Percentiles rank a stretch among this genome's conserved stretches.
Conservation (phyloP, 2,329 filamentous ascomycete genomes). For the Thelonectria olida region DNA sequence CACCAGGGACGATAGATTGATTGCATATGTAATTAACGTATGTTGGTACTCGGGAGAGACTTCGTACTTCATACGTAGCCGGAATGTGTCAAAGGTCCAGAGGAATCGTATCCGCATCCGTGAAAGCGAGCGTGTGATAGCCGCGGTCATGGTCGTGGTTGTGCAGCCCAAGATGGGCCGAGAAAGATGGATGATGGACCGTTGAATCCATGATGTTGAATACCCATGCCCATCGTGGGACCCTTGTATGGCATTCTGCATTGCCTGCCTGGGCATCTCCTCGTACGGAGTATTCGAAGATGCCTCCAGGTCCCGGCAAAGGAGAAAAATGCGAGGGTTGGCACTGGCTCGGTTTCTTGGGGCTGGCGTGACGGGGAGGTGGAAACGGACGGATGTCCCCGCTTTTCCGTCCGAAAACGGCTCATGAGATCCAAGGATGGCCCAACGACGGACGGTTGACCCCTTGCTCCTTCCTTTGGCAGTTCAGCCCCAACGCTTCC, state of each 20-base stretch:
- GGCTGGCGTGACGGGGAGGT: conserved; percentile 20
- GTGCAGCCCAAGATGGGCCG: conserved; percentile 8
- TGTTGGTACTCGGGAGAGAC: not conserved
- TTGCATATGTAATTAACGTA: too few species aligned
- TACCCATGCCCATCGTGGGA: conserved; percentile 3
- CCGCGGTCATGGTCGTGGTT: conserved; percentile 1
- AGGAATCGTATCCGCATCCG: conserved; percentile 22
- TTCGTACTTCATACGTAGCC: too few species aligned
- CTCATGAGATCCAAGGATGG: conserved; percentile 8
- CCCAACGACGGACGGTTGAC: too few species aligned
- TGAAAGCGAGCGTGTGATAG: not conserved
- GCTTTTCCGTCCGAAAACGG: conserved; percentile 27
- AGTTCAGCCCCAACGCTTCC: conserved; percentile 8
- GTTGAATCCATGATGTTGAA: conserved; percentile 14
- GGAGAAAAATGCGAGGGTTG: conserved; percentile 4
- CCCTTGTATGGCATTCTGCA: not conserved
- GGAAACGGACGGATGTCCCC: conserved; percentile 27
- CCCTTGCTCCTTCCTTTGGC: conserved; percentile 15
- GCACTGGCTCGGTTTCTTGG: conserved; percentile 9
- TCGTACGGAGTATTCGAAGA: conserved; percentile 12
- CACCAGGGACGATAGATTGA: conserved; percentile 17
- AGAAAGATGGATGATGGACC: conserved; percentile 22
- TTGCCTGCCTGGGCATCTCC: conserved; percentile 3
- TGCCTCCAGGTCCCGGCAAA: not conserved
- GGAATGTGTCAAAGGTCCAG: not conserved